Conservation (phyloP, 768 basidiomycete species). For the Mycena metata region DNA sequence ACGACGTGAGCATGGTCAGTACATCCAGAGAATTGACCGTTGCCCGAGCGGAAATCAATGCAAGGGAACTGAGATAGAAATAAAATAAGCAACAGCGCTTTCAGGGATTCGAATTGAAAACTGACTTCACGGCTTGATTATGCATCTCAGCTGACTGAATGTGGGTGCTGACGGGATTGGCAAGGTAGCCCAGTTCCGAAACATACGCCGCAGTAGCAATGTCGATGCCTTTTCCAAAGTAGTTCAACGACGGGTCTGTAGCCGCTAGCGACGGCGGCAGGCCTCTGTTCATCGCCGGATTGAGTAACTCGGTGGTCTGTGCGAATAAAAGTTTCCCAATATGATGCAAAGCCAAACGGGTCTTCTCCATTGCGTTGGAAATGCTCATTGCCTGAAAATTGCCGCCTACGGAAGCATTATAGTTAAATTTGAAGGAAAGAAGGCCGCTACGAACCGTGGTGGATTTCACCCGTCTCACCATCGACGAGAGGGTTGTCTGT, state of each 20-base stretch:
- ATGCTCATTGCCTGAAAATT: slow-evolving; percentile 92
- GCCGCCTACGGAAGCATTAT: slow-evolving; percentile 59
- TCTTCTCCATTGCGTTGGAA: slow-evolving; percentile 88
- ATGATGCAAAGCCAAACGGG: slow-evolving; percentile 77
- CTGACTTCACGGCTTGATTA: slow-evolving; percentile 87
- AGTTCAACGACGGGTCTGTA: slow-evolving; percentile 82
- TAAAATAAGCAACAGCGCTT: background rate
- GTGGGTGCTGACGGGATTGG: slow-evolving; percentile 83
- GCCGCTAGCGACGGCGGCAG: slow-evolving; percentile 82
- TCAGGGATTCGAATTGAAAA: slow-evolving; percentile 14
- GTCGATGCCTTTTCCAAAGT: slow-evolving; percentile 83
- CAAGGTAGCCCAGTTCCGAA: slow-evolving; percentile 82
- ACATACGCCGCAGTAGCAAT: slow-evolving; percentile 88
- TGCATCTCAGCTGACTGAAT: slow-evolving; percentile 90
- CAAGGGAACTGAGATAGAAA: slow-evolving; percentile 23
- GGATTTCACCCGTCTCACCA: slow-evolving; percentile 71
- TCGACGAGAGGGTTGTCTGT: slow-evolving; percentile 89
- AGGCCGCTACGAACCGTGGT: slow-evolving; percentile 76
- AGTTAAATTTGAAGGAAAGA: background rate
- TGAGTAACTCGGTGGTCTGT: slow-evolving; percentile 80
- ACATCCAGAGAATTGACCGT: slow-evolving; percentile 86
- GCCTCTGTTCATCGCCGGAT: slow-evolving; percentile 86
- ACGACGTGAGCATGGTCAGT: slow-evolving; percentile 78
- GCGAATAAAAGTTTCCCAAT: slow-evolving; percentile 80
- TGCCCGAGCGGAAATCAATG: slow-evolving; percentile 78